Evolutionary conservation across 2,329 filamentous ascomycete species (phyloP).

Genomic region (Colletotrichum musae): DNA sequence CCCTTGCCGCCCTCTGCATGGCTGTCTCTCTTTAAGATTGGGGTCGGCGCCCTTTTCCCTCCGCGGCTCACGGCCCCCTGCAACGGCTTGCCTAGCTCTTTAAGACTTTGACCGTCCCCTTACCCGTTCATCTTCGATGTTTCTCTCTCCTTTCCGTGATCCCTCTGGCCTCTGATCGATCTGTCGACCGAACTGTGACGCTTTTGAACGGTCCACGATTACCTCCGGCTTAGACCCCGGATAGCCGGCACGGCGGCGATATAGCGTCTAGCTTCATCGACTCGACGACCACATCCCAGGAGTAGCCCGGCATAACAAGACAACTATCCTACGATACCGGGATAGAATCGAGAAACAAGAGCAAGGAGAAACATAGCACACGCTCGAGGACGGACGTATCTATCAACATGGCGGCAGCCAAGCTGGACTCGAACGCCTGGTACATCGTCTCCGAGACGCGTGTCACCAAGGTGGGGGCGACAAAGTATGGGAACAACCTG

Average conservation of each 20-base stretch:
- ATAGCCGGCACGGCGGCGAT: background rate
- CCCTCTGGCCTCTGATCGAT: background rate
- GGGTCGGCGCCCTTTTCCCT: slow-evolving; percentile 8
- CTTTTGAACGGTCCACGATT: background rate
- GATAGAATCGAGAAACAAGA: too few relatives aligned
- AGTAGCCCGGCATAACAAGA: background rate
- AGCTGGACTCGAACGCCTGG: slow-evolving; percentile 53
- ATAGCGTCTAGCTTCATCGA: background rate
- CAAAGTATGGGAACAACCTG: slow-evolving; percentile 43
- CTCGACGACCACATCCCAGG: background rate
- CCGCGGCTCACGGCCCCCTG: background rate
- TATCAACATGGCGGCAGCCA: slow-evolving; percentile 42
- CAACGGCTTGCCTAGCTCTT: background rate
- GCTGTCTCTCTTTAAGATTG: slow-evolving; percentile 10
- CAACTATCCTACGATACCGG: background rate
- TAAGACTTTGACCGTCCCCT: background rate
- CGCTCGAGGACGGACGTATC: background rate
- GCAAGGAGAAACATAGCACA: background rate
- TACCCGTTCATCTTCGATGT: background rate
- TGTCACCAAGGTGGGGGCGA: slow-evolving; percentile 48
- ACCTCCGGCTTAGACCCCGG: background rate
- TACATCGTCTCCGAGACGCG: slow-evolving; percentile 52
- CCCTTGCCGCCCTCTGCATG: background rate
- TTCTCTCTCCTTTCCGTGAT: background rate
- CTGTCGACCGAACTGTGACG: background rate